Conservation (phyloP, 1,139 yeast genomes). For the Pichia sp. region DNA sequence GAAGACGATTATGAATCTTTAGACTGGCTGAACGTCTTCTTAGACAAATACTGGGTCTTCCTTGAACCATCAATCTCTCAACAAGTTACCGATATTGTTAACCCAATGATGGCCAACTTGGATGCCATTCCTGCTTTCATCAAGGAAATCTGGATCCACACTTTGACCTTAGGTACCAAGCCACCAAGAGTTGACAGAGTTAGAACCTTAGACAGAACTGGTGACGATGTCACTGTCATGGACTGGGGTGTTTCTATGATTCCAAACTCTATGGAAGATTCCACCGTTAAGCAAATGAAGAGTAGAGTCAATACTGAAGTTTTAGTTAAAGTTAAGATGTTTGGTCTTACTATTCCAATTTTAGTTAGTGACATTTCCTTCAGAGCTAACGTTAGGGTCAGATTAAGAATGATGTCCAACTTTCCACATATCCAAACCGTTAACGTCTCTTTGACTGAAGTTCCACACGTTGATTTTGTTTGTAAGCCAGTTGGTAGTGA, state of each 20-base stretch:
- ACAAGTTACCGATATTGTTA: slow-evolving; percentile 80
- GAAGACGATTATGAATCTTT: slow-evolving; percentile 89
- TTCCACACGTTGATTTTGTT: slow-evolving; percentile 85
- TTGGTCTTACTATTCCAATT: slow-evolving; percentile 66
- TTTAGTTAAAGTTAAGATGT: slow-evolving; percentile 63
- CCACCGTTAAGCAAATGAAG: slow-evolving; percentile 79
- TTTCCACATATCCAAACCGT: slow-evolving; percentile 94
- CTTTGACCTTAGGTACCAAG: slow-evolving; percentile 90
- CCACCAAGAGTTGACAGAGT: slow-evolving; percentile 92
- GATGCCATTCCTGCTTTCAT: slow-evolving; percentile 79
- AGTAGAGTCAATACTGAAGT: slow-evolving; percentile 80
- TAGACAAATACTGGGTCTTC: slow-evolving; percentile 88
- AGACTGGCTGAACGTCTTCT: slow-evolving; percentile 90
- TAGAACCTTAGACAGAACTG: slow-evolving; percentile 84
- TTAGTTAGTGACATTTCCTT: slow-evolving; percentile 62
- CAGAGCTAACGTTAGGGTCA: slow-evolving; percentile 67
- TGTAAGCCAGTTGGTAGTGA: slow-evolving; percentile 72
- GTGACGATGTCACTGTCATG: slow-evolving; percentile 84
- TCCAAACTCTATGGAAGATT: slow-evolving; percentile 85
- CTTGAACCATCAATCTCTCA: slow-evolving; percentile 90
- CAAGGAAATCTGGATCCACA: slow-evolving; percentile 79
- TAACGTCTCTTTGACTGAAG: slow-evolving; percentile 77
- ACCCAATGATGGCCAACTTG: slow-evolving; percentile 73
- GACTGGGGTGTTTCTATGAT: slow-evolving; percentile 96
- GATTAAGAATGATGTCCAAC: slow-evolving; percentile 84